Evolutionary conservation across 1,139 yeast species (phyloP).

Genomic region (Pneumocystis oryctolagi): DNA sequence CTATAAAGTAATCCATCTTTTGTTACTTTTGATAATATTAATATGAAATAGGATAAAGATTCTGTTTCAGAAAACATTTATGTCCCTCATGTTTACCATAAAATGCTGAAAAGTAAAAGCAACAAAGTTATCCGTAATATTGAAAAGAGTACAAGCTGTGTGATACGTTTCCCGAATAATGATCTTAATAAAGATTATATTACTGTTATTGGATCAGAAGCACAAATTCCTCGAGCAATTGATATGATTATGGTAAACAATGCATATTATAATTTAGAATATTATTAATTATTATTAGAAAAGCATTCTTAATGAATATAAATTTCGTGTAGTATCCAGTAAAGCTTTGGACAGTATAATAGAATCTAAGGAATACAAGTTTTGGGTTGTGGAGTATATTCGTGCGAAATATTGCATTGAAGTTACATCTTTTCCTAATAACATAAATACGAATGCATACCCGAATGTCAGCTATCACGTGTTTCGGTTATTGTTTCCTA

Average conservation of each 20-base stretch:
- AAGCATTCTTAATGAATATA: background rate
- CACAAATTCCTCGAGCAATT: background rate
- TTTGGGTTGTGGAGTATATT: constrained; percentile 1
- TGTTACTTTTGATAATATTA: background rate
- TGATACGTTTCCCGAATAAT: background rate
- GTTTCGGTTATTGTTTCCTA: background rate
- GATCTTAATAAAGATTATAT: background rate
- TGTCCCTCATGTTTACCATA: background rate
- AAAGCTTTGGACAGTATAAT: background rate
- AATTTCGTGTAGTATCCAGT: background rate
- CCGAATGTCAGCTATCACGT: background rate
- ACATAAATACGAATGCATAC: background rate
- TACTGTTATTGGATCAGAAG: constrained; percentile 2
- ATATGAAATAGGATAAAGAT: background rate
- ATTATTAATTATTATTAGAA: background rate
- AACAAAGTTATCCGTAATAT: background rate
- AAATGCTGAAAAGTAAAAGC: background rate
- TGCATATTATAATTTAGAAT: background rate
- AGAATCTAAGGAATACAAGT: background rate
- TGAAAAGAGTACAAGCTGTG: background rate
- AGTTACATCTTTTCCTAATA: background rate
- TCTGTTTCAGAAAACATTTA: background rate
- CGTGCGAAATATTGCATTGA: background rate
- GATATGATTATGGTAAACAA: background rate
- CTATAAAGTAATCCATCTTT: background rate